Conservation (phyloP, 768 basidiomycete genomes). For the Naematelia aurantialba region DNA sequence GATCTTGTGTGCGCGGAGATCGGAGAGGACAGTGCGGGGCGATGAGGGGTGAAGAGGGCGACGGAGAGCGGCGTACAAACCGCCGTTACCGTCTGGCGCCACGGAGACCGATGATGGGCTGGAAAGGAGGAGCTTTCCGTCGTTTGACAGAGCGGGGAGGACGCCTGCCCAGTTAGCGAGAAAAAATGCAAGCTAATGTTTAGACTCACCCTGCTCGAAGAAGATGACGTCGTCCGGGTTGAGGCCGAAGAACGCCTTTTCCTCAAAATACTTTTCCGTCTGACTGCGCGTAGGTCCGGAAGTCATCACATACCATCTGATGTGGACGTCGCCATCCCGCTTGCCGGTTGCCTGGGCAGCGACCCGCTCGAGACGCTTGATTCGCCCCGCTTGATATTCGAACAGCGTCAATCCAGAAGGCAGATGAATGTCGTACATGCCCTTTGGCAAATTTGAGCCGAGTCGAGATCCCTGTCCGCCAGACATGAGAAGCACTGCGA, state of each 20-base stretch:
- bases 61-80: constrained; percentile 89
- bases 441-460: constrained; percentile 88
- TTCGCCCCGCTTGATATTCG: constrained; percentile 96
- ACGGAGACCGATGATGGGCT: constrained; percentile 75
- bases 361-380: constrained; percentile 72
- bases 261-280: constrained; percentile 78
- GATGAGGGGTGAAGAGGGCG: constrained; percentile 59
- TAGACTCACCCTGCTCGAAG: constrained; percentile 84
- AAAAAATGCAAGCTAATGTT: neutral
- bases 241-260: constrained; percentile 77
- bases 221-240: constrained; percentile 73
- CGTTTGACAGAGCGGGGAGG: constrained; percentile 87
- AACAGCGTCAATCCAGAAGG: constrained; percentile 91
- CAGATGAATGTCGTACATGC: constrained; percentile 94
- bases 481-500: constrained; percentile 95
- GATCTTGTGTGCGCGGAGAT: constrained; percentile 70
- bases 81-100: constrained; percentile 97
- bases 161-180: constrained; percentile 62
- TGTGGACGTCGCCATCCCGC: constrained; percentile 60
- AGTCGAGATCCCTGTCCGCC: constrained; percentile 95
- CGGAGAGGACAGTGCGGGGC: constrained; percentile 71
- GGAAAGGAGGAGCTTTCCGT: constrained; percentile 89
- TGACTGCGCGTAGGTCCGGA: constrained; percentile 87
- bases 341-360: constrained; percentile 57
- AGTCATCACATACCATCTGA: constrained; percentile 99